A percentile compares a stretch with the other conserved stretches of the same genome.
These are phyloP conservation scores for Cystobasidium ongulense DNA, from an alignment of 768 basidiomycete genomes.

Conservation along the genomic window DNA sequence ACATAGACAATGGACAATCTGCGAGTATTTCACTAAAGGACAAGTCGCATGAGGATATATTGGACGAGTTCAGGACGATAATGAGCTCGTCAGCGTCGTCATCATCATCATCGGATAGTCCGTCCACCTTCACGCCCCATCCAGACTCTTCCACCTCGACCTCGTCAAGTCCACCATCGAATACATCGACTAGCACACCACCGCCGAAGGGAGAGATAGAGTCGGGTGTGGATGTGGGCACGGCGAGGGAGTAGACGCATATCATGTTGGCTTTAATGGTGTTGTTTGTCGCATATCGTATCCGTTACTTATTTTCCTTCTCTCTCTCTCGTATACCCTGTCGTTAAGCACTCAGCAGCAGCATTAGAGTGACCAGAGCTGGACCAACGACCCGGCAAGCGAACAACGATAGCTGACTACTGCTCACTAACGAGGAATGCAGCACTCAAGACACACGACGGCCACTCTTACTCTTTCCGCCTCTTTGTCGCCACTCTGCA, in stretches of 20 bases:
- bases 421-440: too few relatives aligned
- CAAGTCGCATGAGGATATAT: conserved; percentile 7
- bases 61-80: neutral
- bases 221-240: conserved; percentile 4
- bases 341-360: too few relatives aligned
- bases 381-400: too few relatives aligned
- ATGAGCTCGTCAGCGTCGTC: neutral
- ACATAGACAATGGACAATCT: neutral
- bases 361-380: too few relatives aligned
- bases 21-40: conserved; percentile 1
- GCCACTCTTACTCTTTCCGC: too few relatives aligned
- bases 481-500: neutral
- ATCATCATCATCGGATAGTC: conserved; percentile 2
- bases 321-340: too few relatives aligned
- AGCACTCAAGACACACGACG: too few relatives aligned
- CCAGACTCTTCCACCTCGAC: neutral
- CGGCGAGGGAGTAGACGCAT: conserved; percentile 5
- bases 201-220: conserved; percentile 3
- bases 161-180: neutral
- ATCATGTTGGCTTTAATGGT: too few relatives aligned
- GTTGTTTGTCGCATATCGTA: neutral
- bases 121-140: neutral
- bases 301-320: neutral
- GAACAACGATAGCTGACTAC: too few relatives aligned
- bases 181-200: neutral